phyloP scores from a whole-genome alignment of 2,329 filamentous ascomycete genomes.

The Epichloe sibirici region DNA sequence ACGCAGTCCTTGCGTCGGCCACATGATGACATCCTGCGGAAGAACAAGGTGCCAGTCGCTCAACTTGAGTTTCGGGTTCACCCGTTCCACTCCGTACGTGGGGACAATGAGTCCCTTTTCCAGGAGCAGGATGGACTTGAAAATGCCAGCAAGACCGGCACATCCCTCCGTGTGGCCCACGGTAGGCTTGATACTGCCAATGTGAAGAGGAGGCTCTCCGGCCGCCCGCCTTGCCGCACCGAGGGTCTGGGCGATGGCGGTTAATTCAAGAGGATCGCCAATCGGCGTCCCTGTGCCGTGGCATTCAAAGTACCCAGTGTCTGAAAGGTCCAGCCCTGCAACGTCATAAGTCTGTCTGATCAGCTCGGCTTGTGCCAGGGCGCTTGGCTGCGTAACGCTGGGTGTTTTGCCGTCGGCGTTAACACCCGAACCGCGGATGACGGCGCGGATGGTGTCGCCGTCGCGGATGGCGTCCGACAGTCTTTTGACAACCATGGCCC shows the following conservation, averaged over 20 bases:
- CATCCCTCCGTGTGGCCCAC: conserved; percentile 14
- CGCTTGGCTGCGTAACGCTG: background rate
- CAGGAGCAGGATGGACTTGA: conserved; percentile 16
- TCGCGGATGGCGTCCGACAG: conserved; percentile 29
- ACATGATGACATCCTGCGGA: conserved; percentile 1
- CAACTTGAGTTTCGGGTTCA: conserved; percentile 12
- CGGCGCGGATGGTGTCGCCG: conserved; percentile 22
- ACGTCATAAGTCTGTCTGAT: conserved; percentile 1
- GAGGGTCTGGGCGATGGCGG: conserved; percentile 15
- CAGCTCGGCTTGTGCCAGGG: conserved; percentile 7
- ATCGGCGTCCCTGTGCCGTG: conserved; percentile 27
- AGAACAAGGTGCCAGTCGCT: conserved; percentile 7
- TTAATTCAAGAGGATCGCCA: conserved; percentile 18
- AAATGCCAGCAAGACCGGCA: conserved; percentile 12
- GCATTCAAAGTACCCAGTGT: conserved; percentile 24
- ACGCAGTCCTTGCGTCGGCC: conserved; percentile 5
- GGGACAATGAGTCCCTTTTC: conserved; percentile 13
- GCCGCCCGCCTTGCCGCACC: conserved; percentile 24
- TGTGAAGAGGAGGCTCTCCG: conserved; percentile 12
- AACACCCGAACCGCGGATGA: background rate
- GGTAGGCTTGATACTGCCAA: conserved; percentile 18
- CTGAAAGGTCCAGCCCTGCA: conserved; percentile 10
- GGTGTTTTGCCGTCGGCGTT: background rate
- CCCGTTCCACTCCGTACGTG: conserved; percentile 11
- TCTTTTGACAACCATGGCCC: conserved; percentile 28